Conservation (phyloP, 202 grass and related monocot species). For the Dendrocalamus latiflorus region DNA sequence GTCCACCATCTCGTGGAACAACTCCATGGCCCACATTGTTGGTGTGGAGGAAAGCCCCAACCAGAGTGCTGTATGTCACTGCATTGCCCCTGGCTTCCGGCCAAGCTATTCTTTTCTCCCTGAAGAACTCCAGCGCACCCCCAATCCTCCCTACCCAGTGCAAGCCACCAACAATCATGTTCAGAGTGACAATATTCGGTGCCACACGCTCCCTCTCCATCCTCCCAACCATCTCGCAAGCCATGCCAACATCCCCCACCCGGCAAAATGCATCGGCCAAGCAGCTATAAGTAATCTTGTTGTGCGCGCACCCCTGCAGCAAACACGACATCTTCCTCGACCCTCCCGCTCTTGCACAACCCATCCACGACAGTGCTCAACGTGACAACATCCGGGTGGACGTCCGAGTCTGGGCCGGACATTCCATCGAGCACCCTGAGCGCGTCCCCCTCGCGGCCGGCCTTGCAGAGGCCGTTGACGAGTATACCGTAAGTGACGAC, state of each 20-base stretch:
- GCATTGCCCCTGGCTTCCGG: slow-evolving; percentile 26
- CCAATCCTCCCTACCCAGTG: slow-evolving; percentile 43
- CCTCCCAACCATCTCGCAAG: slow-evolving; percentile 33
- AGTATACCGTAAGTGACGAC: slow-evolving; percentile 55
- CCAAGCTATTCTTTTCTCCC: slow-evolving; percentile 42
- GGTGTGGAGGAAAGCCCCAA: slow-evolving; percentile 65
- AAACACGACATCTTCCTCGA: slow-evolving; percentile 37
- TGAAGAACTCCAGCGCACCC: slow-evolving; percentile 58
- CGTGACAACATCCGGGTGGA: slow-evolving; percentile 34
- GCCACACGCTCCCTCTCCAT: slow-evolving; percentile 51
- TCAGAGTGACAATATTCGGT: no score
- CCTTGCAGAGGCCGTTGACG: slow-evolving; percentile 51
- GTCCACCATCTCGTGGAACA: slow-evolving; percentile 55
- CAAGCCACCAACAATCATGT: slow-evolving; percentile 58
- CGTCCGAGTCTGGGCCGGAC: slow-evolving; percentile 31
- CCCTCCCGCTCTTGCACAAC: slow-evolving; percentile 46
- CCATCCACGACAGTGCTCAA: slow-evolving; percentile 61
- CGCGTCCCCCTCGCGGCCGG: slow-evolving; percentile 41
- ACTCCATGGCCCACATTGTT: slow-evolving; percentile 69
- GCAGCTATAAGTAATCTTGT: slow-evolving; percentile 51
- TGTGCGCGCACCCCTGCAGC: slow-evolving; percentile 27
- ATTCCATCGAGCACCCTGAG: slow-evolving; percentile 68
- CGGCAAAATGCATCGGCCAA: slow-evolving; percentile 55
- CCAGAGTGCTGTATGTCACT: slow-evolving; percentile 52
- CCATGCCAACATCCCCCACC: slow-evolving; percentile 32